Base-by-base conservation (phyloP, 2,329 filamentous ascomycete genomes). In the Pseudogymnoascus sp. region DNA sequence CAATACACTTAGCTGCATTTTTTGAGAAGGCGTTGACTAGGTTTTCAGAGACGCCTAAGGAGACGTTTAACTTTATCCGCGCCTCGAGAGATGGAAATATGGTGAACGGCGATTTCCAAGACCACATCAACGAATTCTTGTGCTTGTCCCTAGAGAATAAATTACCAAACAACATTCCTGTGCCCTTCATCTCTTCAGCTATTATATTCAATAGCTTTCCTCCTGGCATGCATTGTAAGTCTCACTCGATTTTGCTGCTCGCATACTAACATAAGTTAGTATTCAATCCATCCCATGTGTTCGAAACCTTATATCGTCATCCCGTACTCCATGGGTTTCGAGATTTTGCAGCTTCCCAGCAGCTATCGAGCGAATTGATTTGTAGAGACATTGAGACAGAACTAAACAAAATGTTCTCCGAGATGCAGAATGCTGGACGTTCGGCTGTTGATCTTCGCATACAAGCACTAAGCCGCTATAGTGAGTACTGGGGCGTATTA, bases 161-260 rank as follows among this genome's bases (percentile, higher is more conserved):
- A 6, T 24, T 69, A 21, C 44, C 64, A 19, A 60, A 64, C 63
- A 56, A 63, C 29, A 63, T 64, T 24, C 38, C 68, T 14, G 61
- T 59, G 11, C 62, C 63, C 19, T 67, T 69, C 47, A 64, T 70
- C 35, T 62, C 65, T 50, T 70, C 65, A 1, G 61, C 53, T 14
- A 66, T 70, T 14, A 60, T 71, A 21, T 53, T 70, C 37, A 65
- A 71, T 59, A 63, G 62, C 29, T 71, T 66, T 61, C 62, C 69
- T 31, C 65, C 66, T 31, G 44, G 63, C 19, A 70, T 70, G 62
- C 65, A 70, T 61, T 21, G 65, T 70, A 66, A 68, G 67, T 64
- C 37, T 8, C 16, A 24, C 3, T 14, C 53, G 13, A 5, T 42
- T 10, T 38, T 13, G 33, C 19, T 8, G 56, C 35, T 38, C 61